Conservation (phyloP, 2,329 filamentous ascomycete genomes). For the Cladosporium cucumerinum region DNA sequence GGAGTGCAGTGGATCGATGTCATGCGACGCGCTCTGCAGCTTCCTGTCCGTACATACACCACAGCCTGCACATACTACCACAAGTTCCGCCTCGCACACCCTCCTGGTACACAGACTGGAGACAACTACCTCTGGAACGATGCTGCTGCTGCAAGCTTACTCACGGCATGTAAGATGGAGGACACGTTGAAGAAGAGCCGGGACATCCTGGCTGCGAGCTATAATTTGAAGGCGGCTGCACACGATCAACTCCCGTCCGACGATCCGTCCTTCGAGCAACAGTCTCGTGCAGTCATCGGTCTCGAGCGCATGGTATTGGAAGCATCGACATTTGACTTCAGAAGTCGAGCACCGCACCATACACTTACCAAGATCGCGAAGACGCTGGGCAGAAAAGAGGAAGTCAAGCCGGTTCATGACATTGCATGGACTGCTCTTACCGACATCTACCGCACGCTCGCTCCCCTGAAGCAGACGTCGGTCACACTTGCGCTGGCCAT, state of each 20-base stretch:
- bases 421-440: conserved; percentile 75
- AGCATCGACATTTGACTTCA: conserved; percentile 88
- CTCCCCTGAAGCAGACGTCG: conserved; percentile 83
- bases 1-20: conserved; percentile 87
- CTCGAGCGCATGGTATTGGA: conserved; percentile 92
- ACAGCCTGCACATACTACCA: conserved; percentile 92
- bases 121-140: conserved; percentile 79
- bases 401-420: conserved; percentile 28
- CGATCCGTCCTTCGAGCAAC: conserved; percentile 77
- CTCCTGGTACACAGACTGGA: conserved; percentile 47
- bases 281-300: conserved; percentile 78
- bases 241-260: conserved; percentile 71
- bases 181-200: conserved; percentile 96
- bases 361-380: conserved; percentile 69
- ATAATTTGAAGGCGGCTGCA: conserved; percentile 72
- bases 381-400: conserved; percentile 46
- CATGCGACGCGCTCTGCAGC: conserved; percentile 70
- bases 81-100: conserved; percentile 81
- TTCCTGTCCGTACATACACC: conserved; percentile 90
- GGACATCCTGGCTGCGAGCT: conserved; percentile 86
- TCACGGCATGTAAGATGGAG: conserved; percentile 95
- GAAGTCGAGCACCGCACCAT: conserved; percentile 82
- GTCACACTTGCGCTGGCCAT: conserved; percentile 80
- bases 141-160: conserved; percentile 80
- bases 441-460: conserved; percentile 90